Evolutionary conservation across 1,284 basidiomycete species (phyloP), one percentile per base, ranked within the genome.

Genomic region (Apiotrichum siamense): DNA sequence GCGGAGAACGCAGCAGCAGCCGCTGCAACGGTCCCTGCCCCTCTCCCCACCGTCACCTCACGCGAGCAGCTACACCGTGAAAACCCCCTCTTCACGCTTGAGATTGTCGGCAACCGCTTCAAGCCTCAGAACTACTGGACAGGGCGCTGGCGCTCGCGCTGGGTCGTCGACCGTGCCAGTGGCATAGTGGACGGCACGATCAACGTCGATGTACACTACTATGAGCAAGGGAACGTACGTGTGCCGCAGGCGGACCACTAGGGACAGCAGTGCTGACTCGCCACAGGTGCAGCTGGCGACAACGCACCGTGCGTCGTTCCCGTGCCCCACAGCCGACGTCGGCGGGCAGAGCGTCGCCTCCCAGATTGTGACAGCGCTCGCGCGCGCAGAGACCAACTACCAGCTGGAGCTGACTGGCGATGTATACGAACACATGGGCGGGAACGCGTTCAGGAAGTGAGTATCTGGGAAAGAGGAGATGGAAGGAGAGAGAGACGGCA

Each of bases 71-170:
- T n/a, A 7, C 42, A 11, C 13, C 57, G 70, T 23, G 63, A 67
- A 15, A 63, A 71, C 50, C 67, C 71, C 13, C 77, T 74, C 33
- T 93, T 84, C 64, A 80, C 80, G 15, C 73, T 94, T 37, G 87
- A 92, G 65, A 78, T 94, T 48, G 89, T 93, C 25, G 87, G 89
- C 15, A 93, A 93, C 75, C 88, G 91, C 66, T 96, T 94, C 75
- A 96, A 93, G 69, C 86, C 88, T 0, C 74, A 80, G 36, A 96
- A 94, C 72, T 96, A 82, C 75, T 96, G 89, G 41, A 87, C 91
- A 27, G 92, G 92, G 23, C 79, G 90, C 66, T 96, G 92, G 92
- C 81, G 91, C 39, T 75, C 76, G 4, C 55, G 63, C n/a, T 80
- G 78, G 67, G 54, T 66, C 11, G 67, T 78, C n/a, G 75, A 79